Percentiles rank a stretch among this genome's conserved stretches.
Conservation (phyloP, 2,329 filamentous ascomycete genomes). For the Aureobasidium leucospermi region DNA sequence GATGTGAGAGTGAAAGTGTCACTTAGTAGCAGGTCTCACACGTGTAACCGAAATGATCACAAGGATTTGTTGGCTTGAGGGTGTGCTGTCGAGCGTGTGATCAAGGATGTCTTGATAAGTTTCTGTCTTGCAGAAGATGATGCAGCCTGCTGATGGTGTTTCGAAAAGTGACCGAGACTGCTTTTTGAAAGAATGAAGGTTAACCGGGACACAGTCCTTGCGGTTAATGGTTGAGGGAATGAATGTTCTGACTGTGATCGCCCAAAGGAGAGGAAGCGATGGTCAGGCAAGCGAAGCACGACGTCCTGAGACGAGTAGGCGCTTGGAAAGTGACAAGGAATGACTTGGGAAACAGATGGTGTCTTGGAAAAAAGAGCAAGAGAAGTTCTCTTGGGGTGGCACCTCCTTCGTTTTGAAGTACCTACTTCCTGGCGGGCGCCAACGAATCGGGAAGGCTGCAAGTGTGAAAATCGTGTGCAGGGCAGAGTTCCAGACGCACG, state of each 20-base stretch:
- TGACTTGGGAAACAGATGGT: conserved; percentile 11
- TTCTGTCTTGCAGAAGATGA: conserved; percentile 11
- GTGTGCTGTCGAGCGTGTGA: conserved; percentile 8
- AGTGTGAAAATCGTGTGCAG: conserved; percentile 14
- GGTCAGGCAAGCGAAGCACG: not conserved
- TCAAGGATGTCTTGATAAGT: conserved; percentile 1
- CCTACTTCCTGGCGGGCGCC: conserved; percentile 10
- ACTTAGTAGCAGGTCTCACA: conserved; percentile 9
- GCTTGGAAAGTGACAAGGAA: conserved; percentile 9
- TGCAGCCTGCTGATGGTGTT: conserved; percentile 2
- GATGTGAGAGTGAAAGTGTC: conserved; percentile 10
- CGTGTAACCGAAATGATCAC: conserved; percentile 8
- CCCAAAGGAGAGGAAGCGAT: conserved; percentile 14
- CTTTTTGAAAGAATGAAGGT: conserved; percentile 10
- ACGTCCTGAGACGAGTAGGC: conserved; percentile 13
- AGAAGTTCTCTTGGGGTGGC: conserved; percentile 9
- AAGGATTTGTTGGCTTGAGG: not conserved
- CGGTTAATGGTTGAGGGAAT: conserved; percentile 9
- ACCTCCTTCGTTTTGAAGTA: conserved; percentile 12
- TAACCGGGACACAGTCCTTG: conserved; percentile 15
- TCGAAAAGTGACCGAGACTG: not conserved
- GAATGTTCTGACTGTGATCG: conserved; percentile 9
- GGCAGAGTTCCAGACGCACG: conserved; percentile 7
- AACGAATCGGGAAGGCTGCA: conserved; percentile 8
- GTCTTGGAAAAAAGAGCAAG: conserved; percentile 2